phyloP scores from a whole-genome alignment of 2,329 filamentous ascomycete genomes.

The Pyrenochaeta sp. region DNA sequence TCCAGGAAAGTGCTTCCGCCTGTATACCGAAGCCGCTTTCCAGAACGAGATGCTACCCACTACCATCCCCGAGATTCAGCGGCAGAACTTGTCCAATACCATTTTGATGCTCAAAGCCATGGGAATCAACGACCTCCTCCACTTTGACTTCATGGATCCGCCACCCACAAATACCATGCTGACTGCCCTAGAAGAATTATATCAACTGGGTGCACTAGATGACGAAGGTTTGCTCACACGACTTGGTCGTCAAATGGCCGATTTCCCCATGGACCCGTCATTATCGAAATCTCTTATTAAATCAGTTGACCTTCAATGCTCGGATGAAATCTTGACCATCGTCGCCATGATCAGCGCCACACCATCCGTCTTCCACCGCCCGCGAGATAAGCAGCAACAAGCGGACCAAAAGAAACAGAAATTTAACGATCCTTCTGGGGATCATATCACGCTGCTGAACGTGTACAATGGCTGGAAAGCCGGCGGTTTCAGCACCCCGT shows the following conservation, averaged over 20 bases:
- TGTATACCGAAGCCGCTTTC: conserved; percentile 95
- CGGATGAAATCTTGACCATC: conserved; percentile 92
- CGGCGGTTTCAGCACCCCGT: conserved; percentile 80
- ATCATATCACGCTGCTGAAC: conserved; percentile 93
- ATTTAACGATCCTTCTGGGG: conserved; percentile 93
- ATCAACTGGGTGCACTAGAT: conserved; percentile 88
- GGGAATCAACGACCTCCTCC: conserved; percentile 96
- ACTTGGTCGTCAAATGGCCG: conserved; percentile 94
- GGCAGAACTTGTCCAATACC: conserved; percentile 89
- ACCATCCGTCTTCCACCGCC: conserved; percentile 88
- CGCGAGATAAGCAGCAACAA: conserved; percentile 95
- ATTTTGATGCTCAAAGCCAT: conserved; percentile 99
- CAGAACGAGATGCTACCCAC: conserved; percentile 97
- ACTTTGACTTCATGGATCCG: conserved; percentile 99
- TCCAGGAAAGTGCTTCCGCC: conserved; percentile 85
- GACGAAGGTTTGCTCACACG: conserved; percentile 94
- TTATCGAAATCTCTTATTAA: conserved; percentile 90
- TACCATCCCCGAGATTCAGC: conserved; percentile 94
- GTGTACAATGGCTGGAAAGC: conserved; percentile 98
- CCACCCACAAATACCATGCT: conserved; percentile 98
- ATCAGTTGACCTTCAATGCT: conserved; percentile 86
- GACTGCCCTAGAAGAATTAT: conserved; percentile 92
- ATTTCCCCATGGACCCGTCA: conserved; percentile 96
- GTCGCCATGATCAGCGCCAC: conserved; percentile 75
- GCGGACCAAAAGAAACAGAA: conserved; percentile 98